Percentiles rank a stretch among this genome's conserved stretches.
Evolutionary conservation across 2,329 filamentous ascomycete genomes (phyloP).

Genomic region (Penicillium thymicola): DNA sequence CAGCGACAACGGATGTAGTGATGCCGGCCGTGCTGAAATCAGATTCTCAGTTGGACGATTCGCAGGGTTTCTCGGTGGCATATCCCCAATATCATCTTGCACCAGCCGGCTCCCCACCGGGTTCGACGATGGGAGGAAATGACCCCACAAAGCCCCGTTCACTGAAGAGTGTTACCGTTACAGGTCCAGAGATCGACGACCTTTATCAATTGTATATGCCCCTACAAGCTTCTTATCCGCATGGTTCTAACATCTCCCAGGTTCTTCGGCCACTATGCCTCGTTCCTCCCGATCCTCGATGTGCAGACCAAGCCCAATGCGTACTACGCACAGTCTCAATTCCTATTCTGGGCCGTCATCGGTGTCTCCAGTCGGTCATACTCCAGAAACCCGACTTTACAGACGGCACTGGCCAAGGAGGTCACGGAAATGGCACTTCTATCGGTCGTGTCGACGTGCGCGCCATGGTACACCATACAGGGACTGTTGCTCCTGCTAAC

Average conservation of each 20-base stretch:
- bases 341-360: conserved; percentile 76
- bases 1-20: conserved; percentile 32
- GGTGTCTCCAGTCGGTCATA: conserved; percentile 39
- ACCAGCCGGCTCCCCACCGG: conserved; percentile 14
- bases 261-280: conserved; percentile 39
- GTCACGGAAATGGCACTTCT: conserved; percentile 39
- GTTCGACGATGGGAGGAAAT: conserved; percentile 8
- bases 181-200: conserved; percentile 37
- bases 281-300: conserved; percentile 41
- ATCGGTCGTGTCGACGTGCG: conserved; percentile 28
- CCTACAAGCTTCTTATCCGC: background rate
- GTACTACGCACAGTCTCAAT: conserved; percentile 71
- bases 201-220: conserved; percentile 34
- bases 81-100: conserved; percentile 23
- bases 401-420: conserved; percentile 33
- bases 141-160: conserved; percentile 30
- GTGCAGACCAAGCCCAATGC: conserved; percentile 62
- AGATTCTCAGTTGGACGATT: conserved; percentile 1
- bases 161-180: conserved; percentile 31
- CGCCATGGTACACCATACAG: conserved; percentile 37
- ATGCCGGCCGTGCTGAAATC: conserved; percentile 15
- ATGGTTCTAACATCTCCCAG: conserved; percentile 16
- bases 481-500: conserved; percentile 38
- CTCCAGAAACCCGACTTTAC: conserved; percentile 38
- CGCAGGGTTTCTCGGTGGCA: conserved; percentile 13